phyloP scores from a whole-genome alignment of 192 early-diverging fungal genomes.

The Obelidium mucronatum region DNA sequence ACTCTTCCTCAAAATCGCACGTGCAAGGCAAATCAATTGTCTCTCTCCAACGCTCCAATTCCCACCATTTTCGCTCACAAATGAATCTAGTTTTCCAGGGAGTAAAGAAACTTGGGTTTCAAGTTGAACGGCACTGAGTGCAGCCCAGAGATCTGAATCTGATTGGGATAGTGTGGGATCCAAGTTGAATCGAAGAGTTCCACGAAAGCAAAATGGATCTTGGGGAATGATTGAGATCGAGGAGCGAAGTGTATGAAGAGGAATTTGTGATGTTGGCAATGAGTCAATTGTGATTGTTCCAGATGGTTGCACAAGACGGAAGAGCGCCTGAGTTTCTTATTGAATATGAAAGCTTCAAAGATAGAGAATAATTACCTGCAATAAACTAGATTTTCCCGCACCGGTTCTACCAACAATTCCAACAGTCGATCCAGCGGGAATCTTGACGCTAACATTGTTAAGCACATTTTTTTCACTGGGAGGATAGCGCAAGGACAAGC shows the following conservation, averaged over 20 bases:
- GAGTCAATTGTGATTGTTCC: conserved; percentile 48
- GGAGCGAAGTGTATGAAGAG: conserved; percentile 29
- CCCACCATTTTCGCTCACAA: conserved; percentile 78
- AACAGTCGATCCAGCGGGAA: conserved; percentile 74
- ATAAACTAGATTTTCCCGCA: conserved; percentile 75
- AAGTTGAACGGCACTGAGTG: conserved; percentile 66
- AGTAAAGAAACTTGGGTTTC: conserved; percentile 27
- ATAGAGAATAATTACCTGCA: conserved; percentile 47
- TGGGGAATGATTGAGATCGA: conserved; percentile 48
- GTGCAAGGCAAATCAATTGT: conserved; percentile 81
- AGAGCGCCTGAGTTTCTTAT: conserved; percentile 33
- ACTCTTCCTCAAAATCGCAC: conserved; percentile 71
- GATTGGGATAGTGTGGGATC: conserved; percentile 69
- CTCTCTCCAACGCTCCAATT: conserved; percentile 84
- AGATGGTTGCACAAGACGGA: conserved; percentile 44
- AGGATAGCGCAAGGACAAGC: conserved; percentile 67
- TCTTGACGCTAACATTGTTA: conserved; percentile 61
- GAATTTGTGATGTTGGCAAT: conserved; percentile 39
- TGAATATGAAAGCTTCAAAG: too few species aligned
- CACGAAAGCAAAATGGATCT: conserved; percentile 55
- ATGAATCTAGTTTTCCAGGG: conserved; percentile 66
- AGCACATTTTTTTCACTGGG: conserved; percentile 54
- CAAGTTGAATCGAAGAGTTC: conserved; percentile 78
- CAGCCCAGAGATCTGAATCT: conserved; percentile 75
- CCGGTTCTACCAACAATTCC: conserved; percentile 90